These are phyloP conservation scores for Silene noctiflora DNA, from an alignment of 179 eudicot species.

Conservation along the genomic window DNA sequence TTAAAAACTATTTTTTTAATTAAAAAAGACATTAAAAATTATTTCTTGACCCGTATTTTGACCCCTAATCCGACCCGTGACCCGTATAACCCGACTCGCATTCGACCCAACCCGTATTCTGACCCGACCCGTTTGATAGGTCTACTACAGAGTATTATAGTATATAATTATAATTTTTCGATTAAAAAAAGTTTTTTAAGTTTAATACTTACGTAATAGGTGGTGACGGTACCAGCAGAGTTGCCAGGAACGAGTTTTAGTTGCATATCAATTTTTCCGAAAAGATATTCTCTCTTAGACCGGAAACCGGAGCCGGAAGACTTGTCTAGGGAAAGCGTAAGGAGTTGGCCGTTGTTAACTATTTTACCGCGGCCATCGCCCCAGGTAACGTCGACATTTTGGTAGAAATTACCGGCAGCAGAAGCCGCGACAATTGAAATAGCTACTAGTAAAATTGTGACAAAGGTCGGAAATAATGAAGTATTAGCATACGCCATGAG, in stretches of 20 bases:
- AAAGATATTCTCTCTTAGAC: conserved; percentile 31
- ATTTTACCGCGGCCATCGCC: conserved; percentile 37
- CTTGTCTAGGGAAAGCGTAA: conserved; percentile 30
- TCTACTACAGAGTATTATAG: too few relatives aligned
- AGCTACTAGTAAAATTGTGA: neutral
- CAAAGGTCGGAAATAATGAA: neutral
- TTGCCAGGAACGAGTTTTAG: conserved; percentile 34
- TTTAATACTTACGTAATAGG: conserved; percentile 26
- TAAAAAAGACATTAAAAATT: too few relatives aligned
- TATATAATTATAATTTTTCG: too few relatives aligned
- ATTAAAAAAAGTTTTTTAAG: too few relatives aligned
- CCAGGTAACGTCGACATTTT: conserved; percentile 34
- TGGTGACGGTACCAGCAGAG: conserved; percentile 38
- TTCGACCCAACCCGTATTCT: too few relatives aligned
- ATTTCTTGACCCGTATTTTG: too few relatives aligned
- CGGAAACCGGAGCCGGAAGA: conserved; percentile 35
- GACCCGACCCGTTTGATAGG: too few relatives aligned
- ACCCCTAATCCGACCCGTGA: too few relatives aligned
- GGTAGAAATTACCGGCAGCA: conserved; percentile 24
- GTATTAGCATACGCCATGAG: conserved; percentile 7
- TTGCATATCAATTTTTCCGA: conserved; percentile 34
- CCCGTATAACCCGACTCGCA: too few relatives aligned
- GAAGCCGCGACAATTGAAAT: conserved; percentile 9
- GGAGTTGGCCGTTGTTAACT: conserved; percentile 31
- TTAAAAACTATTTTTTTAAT: too few relatives aligned